phyloP scores from a whole-genome alignment of 495 filamentous ascomycete species.

The Niebla homalea region DNA sequence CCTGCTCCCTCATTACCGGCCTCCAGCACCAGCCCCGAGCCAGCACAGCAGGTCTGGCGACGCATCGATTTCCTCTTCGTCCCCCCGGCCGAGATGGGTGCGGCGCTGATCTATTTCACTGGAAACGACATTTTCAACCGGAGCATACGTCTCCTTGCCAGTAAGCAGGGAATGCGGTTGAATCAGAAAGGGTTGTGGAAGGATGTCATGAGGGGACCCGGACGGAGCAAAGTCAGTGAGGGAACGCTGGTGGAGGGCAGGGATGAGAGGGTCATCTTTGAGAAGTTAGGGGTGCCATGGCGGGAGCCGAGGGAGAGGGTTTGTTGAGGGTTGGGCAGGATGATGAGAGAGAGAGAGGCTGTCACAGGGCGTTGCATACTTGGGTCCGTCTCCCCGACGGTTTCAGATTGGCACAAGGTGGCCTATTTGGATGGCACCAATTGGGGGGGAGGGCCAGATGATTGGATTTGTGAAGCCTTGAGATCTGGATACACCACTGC shows the following conservation, averaged over 20 bases:
- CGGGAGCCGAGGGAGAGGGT: slow-evolving; percentile 68
- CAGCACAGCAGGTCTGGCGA: slow-evolving; percentile 46
- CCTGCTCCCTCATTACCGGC: slow-evolving; percentile 23
- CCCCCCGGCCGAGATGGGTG: slow-evolving; percentile 67
- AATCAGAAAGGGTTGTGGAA: slow-evolving; percentile 76
- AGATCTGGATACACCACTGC: too few relatives aligned
- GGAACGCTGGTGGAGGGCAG: slow-evolving; percentile 62
- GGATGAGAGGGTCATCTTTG: slow-evolving; percentile 76
- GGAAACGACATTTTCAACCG: slow-evolving; percentile 96
- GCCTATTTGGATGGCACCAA: too few relatives aligned
- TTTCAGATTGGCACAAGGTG: too few relatives aligned
- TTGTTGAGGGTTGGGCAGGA: slow-evolving; percentile 35
- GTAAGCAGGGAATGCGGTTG: slow-evolving; percentile 71
- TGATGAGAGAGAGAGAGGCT: not conserved
- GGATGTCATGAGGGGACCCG: slow-evolving; percentile 52
- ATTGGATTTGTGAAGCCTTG: too few relatives aligned
- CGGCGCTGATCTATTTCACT: slow-evolving; percentile 88
- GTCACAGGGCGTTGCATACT: not conserved
- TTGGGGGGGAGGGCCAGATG: too few relatives aligned
- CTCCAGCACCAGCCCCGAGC: not conserved
- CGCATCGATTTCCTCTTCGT: slow-evolving; percentile 83
- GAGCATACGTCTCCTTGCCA: slow-evolving; percentile 69
- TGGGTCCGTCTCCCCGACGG: too few relatives aligned
- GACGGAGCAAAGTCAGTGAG: slow-evolving; percentile 50
- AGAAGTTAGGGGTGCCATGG: slow-evolving; percentile 77